Evolutionary conservation across 345 rosid genomes (phyloP), one percentile per base, ranked within the genome.

Genomic region (Psidium friedrichsthalianum): DNA sequence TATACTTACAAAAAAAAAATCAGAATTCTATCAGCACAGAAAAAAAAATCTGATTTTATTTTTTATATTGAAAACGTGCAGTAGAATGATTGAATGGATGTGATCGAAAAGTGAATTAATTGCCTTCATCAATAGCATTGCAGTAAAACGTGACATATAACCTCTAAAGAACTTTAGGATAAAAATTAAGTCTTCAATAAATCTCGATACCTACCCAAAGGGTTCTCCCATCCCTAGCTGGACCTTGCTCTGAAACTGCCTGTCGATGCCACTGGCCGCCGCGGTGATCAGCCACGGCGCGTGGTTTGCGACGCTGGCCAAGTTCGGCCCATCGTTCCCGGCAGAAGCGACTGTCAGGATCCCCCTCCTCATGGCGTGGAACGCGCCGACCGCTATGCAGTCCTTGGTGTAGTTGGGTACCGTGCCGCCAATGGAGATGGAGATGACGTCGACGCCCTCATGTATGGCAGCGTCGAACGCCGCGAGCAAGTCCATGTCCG

Each of bases 241-340:
- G 56, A 97, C 87, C 84, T 85, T 90, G 90, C 96, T 97, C 90
- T 80, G 87, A 85, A 97, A 97, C 61, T 88, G 88, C 88, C 99
- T 85, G 83, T 97, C 93, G 20, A 93, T 95, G 13, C 95, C 95
- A 14, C 95, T 95, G 20, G 99, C 99, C 0, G 95, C 99, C 52
- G 94, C 98, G 1, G 99, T 97, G 83, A 97, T 25, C 22, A 95
- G 86, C 99, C 98, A 97, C 5, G 99, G 99, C 11, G 98, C 96
- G 56, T 93, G 94, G 90, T 97, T 97, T 13, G 88, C 87, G 11
- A 97, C 91, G 5, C 87, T 86, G 6, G 87, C 93, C 36, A 88
- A 54, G 56, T 57, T 82, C 1, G 99, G 98, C 14, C 98, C 99
- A 24, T 91, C 87, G 78, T 97, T 97, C 6, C 99, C 99, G 29